Conservation (phyloP, 495 filamentous ascomycete species). For the Aspergillus homomorphus region DNA sequence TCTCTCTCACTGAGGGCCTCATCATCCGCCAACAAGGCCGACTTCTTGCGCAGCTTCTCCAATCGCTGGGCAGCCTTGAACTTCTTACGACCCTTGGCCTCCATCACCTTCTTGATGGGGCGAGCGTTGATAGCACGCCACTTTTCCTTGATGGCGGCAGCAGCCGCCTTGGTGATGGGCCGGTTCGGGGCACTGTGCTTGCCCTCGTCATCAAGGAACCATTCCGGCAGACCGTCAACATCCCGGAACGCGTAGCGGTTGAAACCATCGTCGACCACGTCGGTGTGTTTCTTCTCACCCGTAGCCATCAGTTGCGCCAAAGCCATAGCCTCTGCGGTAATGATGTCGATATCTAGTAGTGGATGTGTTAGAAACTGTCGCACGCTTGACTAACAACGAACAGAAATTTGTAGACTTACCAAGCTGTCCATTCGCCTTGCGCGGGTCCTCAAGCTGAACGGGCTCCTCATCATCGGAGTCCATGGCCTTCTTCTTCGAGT, state of each 20-base stretch:
- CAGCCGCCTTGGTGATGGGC: slow-evolving; percentile 85
- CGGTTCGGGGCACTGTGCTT: slow-evolving; percentile 79
- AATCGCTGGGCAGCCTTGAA: slow-evolving; percentile 85
- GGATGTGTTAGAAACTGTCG: slow-evolving; percentile 27
- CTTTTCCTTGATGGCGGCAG: slow-evolving; percentile 94
- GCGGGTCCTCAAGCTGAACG: slow-evolving; percentile 65
- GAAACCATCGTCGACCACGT: slow-evolving; percentile 86
- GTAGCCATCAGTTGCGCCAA: slow-evolving; percentile 89
- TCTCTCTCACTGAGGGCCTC: slow-evolving; percentile 92
- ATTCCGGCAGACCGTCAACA: slow-evolving; percentile 88
- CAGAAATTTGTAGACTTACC: slow-evolving; percentile 47
- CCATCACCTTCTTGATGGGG: slow-evolving; percentile 98
- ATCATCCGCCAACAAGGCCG: slow-evolving; percentile 77
- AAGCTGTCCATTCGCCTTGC: slow-evolving; percentile 63
- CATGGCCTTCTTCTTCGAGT: slow-evolving; percentile 58
- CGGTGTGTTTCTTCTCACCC: slow-evolving; percentile 71
- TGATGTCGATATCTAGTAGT: slow-evolving; percentile 84
- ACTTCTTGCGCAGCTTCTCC: slow-evolving; percentile 95
- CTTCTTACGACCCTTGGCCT: slow-evolving; percentile 95
- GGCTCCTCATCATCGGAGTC: slow-evolving; percentile 50
- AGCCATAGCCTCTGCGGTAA: slow-evolving; percentile 98
- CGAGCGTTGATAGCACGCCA: slow-evolving; percentile 88
- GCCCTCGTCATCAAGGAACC: slow-evolving; percentile 93
- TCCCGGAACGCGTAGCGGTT: slow-evolving; percentile 92
- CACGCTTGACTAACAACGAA: not conserved